Base-by-base conservation (phyloP, 129 eudicot species). In the Ambrosia artemisiifolia region DNA sequence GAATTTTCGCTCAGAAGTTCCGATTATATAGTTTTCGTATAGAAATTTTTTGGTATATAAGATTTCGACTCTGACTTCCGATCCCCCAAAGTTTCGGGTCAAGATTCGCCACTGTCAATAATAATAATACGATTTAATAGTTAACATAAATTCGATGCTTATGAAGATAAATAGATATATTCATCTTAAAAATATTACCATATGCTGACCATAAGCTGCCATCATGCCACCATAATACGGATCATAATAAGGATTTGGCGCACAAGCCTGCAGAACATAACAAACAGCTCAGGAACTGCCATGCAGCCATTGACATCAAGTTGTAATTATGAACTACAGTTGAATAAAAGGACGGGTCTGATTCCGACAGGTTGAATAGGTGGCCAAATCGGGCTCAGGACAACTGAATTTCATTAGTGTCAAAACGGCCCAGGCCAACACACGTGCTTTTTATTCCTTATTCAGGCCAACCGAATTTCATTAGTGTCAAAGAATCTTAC, bases 151-250 rank as follows among this genome's bases (percentile, higher is more conserved):
- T 67, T 30, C 43, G 44, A 57, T 13, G 47, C 34, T 54, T 16
- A 66, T 40, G 19, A 61, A 60, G 32, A 56, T 34, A 61, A 7
- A 57, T 49, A 60, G 32, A 56, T 34, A 61, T 12, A 57, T 49
- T 0, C 7, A 69, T 32, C 33, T 6, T 61, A 59, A 4, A 30
- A 63, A 13, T 35, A 84, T 73, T 86, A 91, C 97, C 92, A 84
- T 43, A 54, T 82, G 92, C 76, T 82, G 96, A 63, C 91, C 91
- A 76, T 83, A 88, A 78, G 93, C 92, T 71, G 92, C 83, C 96
- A 88, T 72, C 84, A 88, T 82, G 53, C 92, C 88, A 53, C 95
- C 92, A 74, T 91, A 88, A 69, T 82, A 86, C 56, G 89, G 88
- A 74, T 84, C 95, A 48, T 55, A 64, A 75, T 84, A 86, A 12